A percentile compares a stretch with the other conserved stretches of the same genome.
These are phyloP conservation scores for Pinus taeda DNA, from an alignment of 75 land plant genomes.

Conservation along the genomic window DNA sequence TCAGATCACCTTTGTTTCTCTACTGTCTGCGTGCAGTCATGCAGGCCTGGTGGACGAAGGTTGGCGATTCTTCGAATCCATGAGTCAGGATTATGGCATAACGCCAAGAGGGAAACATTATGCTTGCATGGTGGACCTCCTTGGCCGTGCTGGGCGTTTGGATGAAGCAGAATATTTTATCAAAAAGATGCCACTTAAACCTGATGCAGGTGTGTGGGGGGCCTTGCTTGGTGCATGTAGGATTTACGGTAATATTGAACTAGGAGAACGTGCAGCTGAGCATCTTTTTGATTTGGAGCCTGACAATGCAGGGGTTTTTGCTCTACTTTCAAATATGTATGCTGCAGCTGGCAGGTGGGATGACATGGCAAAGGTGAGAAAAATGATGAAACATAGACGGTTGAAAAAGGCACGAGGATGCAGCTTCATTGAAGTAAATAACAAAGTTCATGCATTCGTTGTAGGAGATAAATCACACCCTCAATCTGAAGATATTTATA, in stretches of 20 bases:
- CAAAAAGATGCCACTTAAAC: neutral
- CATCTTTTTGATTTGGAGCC: constrained; percentile 6
- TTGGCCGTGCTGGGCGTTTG: neutral
- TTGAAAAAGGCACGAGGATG: constrained; percentile 13
- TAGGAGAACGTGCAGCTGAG: constrained; percentile 25
- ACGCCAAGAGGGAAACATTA: neutral
- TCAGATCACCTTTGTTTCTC: neutral
- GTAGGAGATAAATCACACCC: constrained; percentile 23
- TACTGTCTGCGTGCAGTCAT: constrained; percentile 1
- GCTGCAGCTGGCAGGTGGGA: constrained; percentile 30
- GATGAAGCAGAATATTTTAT: neutral
- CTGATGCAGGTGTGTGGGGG: constrained; percentile 3
- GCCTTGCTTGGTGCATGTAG: constrained; percentile 41
- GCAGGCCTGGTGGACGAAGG: neutral
- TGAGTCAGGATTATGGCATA: neutral
- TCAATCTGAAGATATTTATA: constrained; percentile 12
- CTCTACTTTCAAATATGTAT: constrained; percentile 22
- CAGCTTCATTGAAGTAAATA: constrained; percentile 26
- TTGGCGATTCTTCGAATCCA: neutral
- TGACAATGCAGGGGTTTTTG: constrained; percentile 9
- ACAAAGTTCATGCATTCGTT: constrained; percentile 18
- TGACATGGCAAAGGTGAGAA: constrained; percentile 14
- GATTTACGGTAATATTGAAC: constrained; percentile 23
- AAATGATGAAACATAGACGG: constrained; percentile 15
- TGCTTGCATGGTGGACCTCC: neutral